Conservation (phyloP, 257 asterid species). For the Salvia rosmarinus region DNA sequence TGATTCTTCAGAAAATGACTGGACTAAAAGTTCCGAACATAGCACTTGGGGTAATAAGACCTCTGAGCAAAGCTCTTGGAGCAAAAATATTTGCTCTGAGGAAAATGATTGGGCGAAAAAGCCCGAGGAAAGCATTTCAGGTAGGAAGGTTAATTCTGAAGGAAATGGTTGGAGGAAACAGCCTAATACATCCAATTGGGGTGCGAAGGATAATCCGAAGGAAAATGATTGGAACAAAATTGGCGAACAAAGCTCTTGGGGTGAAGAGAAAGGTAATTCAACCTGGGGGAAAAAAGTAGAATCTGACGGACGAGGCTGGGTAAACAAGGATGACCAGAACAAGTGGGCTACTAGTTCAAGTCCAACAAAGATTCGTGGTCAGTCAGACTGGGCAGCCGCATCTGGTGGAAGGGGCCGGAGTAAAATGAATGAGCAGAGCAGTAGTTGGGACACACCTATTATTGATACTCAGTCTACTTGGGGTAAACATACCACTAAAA, state of each 20-base stretch:
- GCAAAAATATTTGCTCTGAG: not conserved
- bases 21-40: not conserved
- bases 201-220: not conserved
- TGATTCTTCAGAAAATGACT: conserved; percentile 20
- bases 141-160: not conserved
- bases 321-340: conserved; percentile 37
- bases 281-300: conserved; percentile 42
- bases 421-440: conserved; percentile 10
- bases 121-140: conserved; percentile 22
- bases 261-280: conserved; percentile 31
- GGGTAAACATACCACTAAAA: conserved; percentile 35
- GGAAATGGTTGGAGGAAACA: too few species aligned
- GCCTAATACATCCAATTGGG: too few species aligned
- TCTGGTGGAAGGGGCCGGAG: conserved; percentile 38
- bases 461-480: conserved; percentile 37
- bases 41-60: too few species aligned
- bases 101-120: not conserved
- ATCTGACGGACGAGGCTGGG: conserved; percentile 40
- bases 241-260: too few species aligned
- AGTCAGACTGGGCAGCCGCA: conserved; percentile 37
- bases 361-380: conserved; percentile 20
- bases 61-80: too few species aligned
- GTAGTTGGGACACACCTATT: conserved; percentile 33
- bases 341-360: conserved; percentile 34
- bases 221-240: conserved; percentile 7